Conservation (phyloP, 2,329 filamentous ascomycete species). For the Clonostachys byssicola region DNA sequence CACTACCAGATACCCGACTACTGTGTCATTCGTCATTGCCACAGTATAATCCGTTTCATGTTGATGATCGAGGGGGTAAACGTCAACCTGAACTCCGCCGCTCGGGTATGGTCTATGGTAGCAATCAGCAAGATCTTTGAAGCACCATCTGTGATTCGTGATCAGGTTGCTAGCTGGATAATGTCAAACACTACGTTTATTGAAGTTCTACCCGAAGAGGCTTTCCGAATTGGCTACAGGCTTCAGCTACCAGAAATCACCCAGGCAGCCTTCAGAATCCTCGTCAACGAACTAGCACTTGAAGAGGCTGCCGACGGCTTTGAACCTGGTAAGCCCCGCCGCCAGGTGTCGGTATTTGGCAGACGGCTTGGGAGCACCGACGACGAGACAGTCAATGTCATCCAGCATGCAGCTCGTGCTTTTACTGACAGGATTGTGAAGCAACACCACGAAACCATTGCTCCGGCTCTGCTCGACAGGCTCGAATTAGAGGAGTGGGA, state of each 20-base stretch:
- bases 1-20: constrained; percentile 50
- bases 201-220: constrained; percentile 58
- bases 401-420: constrained; percentile 53
- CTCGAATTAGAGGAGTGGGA: constrained; percentile 25
- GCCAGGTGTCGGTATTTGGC: constrained; percentile 31
- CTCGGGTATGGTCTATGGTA: constrained; percentile 63
- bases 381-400: constrained; percentile 50
- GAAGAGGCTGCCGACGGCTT: constrained; percentile 21
- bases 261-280: constrained; percentile 48
- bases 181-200: constrained; percentile 56
- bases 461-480: constrained; percentile 21
- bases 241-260: constrained; percentile 37
- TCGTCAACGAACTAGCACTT: constrained; percentile 60
- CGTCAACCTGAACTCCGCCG: constrained; percentile 58
- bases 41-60: constrained; percentile 59
- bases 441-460: constrained; percentile 21
- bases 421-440: constrained; percentile 40
- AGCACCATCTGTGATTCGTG: constrained; percentile 36
- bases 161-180: constrained; percentile 55
- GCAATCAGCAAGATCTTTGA: constrained; percentile 57
- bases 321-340: background rate
- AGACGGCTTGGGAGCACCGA: constrained; percentile 41
- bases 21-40: constrained; percentile 58
- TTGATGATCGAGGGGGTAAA: constrained; percentile 50
- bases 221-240: constrained; percentile 50